A percentile compares a stretch with the other conserved stretches of the same genome.
Evolutionary conservation across 2,329 filamentous ascomycete genomes (phyloP).

Genomic region (Lachnellula cervina): DNA sequence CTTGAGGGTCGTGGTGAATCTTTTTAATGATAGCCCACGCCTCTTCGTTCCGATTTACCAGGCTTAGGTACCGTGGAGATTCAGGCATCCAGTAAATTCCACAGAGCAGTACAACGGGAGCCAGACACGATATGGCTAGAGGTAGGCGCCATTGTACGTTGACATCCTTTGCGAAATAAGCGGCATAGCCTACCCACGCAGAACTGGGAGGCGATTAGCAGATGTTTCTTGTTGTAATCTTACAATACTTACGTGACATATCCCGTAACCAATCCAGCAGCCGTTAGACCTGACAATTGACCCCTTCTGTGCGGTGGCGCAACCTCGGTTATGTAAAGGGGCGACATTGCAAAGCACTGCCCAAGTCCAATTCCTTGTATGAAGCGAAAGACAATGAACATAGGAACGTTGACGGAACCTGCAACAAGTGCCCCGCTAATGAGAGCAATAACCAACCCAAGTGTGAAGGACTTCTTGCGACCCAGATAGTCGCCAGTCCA

Average conservation of each 20-base stretch:
- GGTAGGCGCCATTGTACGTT: conserved; percentile 53
- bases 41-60: background rate
- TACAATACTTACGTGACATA: conserved; percentile 38
- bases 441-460: conserved; percentile 10
- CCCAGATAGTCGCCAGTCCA: conserved; percentile 58
- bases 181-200: conserved; percentile 20
- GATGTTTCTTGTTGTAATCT: too few species aligned
- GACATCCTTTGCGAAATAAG: conserved; percentile 21
- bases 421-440: conserved; percentile 16
- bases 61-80: conserved; percentile 64
- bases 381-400: conserved; percentile 14
- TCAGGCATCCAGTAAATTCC: conserved; percentile 64
- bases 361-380: conserved; percentile 46
- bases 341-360: conserved; percentile 71
- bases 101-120: conserved; percentile 31
- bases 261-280: conserved; percentile 56
- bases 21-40: background rate
- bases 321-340: conserved; percentile 64
- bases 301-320: conserved; percentile 66
- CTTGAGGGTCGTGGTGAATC: background rate
- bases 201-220: background rate
- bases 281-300: conserved; percentile 71
- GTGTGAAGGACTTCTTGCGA: conserved; percentile 29
- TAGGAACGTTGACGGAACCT: conserved; percentile 13
- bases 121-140: conserved; percentile 63